Evolutionary conservation across 345 rosid species (phyloP).

Genomic region (Erodium maritimum): DNA sequence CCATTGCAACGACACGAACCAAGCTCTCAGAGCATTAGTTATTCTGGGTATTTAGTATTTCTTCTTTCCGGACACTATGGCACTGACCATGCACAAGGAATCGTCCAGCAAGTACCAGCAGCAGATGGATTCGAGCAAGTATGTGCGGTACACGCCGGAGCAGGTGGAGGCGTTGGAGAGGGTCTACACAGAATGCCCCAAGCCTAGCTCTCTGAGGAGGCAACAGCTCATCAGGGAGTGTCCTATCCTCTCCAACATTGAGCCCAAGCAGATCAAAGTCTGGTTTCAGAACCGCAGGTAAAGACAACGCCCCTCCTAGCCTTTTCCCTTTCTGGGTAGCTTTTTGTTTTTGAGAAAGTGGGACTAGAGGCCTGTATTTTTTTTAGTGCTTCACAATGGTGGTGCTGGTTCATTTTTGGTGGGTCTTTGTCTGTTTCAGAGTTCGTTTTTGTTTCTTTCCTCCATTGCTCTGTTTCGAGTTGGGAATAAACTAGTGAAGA

Average conservation of each 20-base stretch:
- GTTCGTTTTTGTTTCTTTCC: no score
- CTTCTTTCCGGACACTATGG: conserved; percentile 17
- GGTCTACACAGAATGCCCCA: conserved; percentile 63
- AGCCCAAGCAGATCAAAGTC: conserved; percentile 64
- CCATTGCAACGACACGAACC: no score
- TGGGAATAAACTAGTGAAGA: no score
- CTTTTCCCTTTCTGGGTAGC: not conserved
- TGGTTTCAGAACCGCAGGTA: conserved; percentile 70
- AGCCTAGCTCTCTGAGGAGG: conserved; percentile 63
- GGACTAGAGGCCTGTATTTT: no score
- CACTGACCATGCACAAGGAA: conserved; percentile 29
- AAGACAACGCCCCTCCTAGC: not conserved
- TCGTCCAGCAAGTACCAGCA: conserved; percentile 14
- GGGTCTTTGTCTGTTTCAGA: no score
- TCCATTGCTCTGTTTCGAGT: no score
- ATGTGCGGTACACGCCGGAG: conserved; percentile 65
- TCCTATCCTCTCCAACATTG: conserved; percentile 52
- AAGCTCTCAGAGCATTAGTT: no score
- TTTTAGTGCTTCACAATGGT: no score
- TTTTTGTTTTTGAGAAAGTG: no score
- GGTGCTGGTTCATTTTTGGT: no score
- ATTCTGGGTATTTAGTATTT: no score
- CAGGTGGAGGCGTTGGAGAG: conserved; percentile 78
- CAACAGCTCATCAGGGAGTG: conserved; percentile 71
- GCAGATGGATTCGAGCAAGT: conserved; percentile 54